Percentiles rank a stretch among this genome's conserved stretches.
Evolutionary conservation across 2,329 filamentous ascomycete genomes (phyloP).

Genomic region (Scorias spongiosa): DNA sequence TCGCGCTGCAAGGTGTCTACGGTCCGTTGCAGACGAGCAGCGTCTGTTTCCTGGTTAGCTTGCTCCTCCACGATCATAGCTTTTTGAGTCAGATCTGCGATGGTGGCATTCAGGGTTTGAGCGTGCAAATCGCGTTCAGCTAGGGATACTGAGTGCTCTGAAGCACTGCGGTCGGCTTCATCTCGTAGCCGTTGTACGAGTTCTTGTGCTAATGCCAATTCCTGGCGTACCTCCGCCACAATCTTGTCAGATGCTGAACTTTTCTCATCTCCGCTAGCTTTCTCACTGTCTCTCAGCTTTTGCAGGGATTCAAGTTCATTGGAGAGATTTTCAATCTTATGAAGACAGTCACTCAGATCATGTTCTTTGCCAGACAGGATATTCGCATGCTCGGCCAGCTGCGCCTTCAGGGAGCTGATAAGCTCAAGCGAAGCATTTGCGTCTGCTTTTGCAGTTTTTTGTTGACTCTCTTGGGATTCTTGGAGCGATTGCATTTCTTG

Average conservation of each 20-base stretch:
- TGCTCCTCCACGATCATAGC: slow-evolving; percentile 3
- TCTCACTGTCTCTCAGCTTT: neutral
- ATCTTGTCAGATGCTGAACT: neutral
- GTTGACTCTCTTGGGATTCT: neutral
- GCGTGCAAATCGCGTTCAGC: neutral
- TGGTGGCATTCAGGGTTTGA: slow-evolving; percentile 1
- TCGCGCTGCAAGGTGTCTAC: neutral
- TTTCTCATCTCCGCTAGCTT: neutral
- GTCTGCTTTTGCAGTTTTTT: neutral
- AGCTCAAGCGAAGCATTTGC: neutral
- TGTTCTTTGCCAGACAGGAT: neutral
- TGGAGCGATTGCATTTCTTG: neutral
- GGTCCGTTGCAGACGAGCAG: neutral
- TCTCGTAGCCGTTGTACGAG: neutral
- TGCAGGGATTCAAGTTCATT: neutral
- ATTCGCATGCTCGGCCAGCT: neutral
- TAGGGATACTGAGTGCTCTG: neutral
- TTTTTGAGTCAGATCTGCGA: slow-evolving; percentile 6
- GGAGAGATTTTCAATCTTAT: neutral
- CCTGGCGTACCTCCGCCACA: neutral
- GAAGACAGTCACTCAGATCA: neutral
- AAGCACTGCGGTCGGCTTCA: neutral
- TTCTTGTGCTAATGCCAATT: neutral
- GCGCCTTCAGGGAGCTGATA: neutral
- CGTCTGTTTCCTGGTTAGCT: neutral